These are phyloP conservation scores for Tirmania nivea DNA, from an alignment of 495 filamentous ascomycete species.

Conservation along the genomic window DNA sequence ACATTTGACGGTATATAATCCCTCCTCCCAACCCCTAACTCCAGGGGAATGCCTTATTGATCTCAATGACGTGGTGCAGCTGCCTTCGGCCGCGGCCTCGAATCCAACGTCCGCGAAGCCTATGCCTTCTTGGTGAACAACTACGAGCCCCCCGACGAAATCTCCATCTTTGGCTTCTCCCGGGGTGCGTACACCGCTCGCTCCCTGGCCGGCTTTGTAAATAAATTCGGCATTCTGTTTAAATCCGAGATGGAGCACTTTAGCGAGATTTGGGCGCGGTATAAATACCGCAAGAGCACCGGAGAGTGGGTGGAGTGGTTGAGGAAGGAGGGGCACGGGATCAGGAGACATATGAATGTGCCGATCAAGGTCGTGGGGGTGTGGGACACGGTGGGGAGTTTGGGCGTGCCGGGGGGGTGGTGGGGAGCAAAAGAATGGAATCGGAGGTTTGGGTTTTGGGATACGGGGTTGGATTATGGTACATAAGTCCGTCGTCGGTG, in stretches of 20 bases:
- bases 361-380: conserved; percentile 33
- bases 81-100: conserved; percentile 21
- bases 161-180: conserved; percentile 39
- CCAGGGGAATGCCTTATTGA: conserved; percentile 5
- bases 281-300: conserved; percentile 5
- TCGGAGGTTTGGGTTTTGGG: conserved; percentile 2
- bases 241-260: conserved; percentile 20
- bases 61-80: not conserved
- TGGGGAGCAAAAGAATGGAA: conserved; percentile 12
- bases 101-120: conserved; percentile 29
- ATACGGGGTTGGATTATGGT: conserved; percentile 4
- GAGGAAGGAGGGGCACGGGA: not conserved
- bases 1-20: not conserved
- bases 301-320: not conserved
- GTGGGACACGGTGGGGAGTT: conserved; percentile 36
- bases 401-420: conserved; percentile 21
- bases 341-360: not conserved
- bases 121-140: conserved; percentile 31
- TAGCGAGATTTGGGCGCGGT: conserved; percentile 16
- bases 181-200: conserved; percentile 38
- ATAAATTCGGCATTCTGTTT: conserved; percentile 25
- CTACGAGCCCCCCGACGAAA: conserved; percentile 32
- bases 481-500: not conserved
- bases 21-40: not conserved
- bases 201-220: conserved; percentile 33